Conservation (phyloP, 495 filamentous ascomycete genomes). For the Xylaria grammica region DNA sequence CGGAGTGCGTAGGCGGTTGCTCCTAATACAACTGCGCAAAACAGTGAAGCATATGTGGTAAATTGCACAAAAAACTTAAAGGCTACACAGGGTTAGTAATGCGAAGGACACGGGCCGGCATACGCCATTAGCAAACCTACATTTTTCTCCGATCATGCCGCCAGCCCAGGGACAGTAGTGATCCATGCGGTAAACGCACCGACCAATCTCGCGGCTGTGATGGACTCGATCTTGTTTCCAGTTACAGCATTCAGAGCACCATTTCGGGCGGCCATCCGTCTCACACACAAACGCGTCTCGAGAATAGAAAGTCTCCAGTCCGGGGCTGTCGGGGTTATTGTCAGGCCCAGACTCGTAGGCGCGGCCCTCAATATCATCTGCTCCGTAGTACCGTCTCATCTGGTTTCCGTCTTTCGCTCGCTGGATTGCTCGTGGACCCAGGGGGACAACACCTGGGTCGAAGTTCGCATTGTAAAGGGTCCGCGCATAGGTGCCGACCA, state of each 20-base stretch:
- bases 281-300: constrained; percentile 85
- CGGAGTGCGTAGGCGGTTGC: constrained; percentile 41
- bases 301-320: constrained; percentile 68
- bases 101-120: not conserved
- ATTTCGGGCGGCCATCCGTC: constrained; percentile 75
- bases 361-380: constrained; percentile 48
- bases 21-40: constrained; percentile 67
- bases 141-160: constrained; percentile 81
- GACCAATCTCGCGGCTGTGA: constrained; percentile 78
- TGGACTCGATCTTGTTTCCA: constrained; percentile 88
- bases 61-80: constrained; percentile 94
- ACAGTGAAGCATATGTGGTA: constrained; percentile 69
- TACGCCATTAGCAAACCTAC: constrained; percentile 34
- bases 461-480: constrained; percentile 65
- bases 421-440: constrained; percentile 52
- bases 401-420: constrained; percentile 31
- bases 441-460: constrained; percentile 73
- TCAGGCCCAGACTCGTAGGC: constrained; percentile 42
- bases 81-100: constrained; percentile 41
- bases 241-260: constrained; percentile 77
- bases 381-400: constrained; percentile 26
- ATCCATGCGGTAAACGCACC: constrained; percentile 88
- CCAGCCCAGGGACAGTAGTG: constrained; percentile 97
- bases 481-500: constrained; percentile 71
- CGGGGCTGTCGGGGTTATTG: constrained; percentile 49